phyloP scores from a whole-genome alignment of 106 monocot genomes.

The Allium cepa region DNA sequence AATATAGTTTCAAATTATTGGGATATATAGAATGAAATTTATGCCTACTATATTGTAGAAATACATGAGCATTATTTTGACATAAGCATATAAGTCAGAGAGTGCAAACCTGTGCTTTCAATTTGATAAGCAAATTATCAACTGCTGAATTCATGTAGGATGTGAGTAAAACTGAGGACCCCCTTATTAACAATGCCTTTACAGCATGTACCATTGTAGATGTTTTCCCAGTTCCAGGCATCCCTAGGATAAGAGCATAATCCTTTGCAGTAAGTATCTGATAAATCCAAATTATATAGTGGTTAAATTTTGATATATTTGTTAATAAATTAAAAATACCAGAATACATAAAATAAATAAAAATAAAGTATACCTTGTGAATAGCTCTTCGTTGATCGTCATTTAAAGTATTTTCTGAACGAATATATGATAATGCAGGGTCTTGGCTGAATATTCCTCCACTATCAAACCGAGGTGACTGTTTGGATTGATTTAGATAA shows the following conservation, averaged over 20 bases:
- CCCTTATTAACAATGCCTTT: constrained; percentile 83
- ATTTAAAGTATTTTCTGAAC: constrained; percentile 60
- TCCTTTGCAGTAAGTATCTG: constrained; percentile 93
- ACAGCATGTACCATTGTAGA: constrained; percentile 99
- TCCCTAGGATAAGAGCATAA: constrained; percentile 93
- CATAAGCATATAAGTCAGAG: neutral
- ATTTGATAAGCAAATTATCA: constrained; percentile 94
- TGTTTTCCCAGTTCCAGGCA: constrained; percentile 99
- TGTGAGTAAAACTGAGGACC: constrained; percentile 85
- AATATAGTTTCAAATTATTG: no score
- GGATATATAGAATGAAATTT: no score
- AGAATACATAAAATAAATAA: constrained; percentile 5
- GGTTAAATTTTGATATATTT: neutral
- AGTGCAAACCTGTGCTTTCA: constrained; percentile 65
- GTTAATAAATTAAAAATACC: neutral
- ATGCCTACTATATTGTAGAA: neutral
- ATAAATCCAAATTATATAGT: constrained; percentile 7
- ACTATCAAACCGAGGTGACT: constrained; percentile 92
- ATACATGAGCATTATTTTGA: constrained; percentile 2
- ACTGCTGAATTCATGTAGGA: constrained; percentile 97
- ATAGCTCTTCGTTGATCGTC: constrained; percentile 83
- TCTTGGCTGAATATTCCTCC: constrained; percentile 85
- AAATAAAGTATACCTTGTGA: constrained; percentile 45
- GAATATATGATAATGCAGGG: constrained; percentile 77
- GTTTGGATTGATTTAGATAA: constrained; percentile 3